These are phyloP conservation scores for Salvia hispanica DNA, from an alignment of 257 asterid species.

Conservation along the genomic window DNA sequence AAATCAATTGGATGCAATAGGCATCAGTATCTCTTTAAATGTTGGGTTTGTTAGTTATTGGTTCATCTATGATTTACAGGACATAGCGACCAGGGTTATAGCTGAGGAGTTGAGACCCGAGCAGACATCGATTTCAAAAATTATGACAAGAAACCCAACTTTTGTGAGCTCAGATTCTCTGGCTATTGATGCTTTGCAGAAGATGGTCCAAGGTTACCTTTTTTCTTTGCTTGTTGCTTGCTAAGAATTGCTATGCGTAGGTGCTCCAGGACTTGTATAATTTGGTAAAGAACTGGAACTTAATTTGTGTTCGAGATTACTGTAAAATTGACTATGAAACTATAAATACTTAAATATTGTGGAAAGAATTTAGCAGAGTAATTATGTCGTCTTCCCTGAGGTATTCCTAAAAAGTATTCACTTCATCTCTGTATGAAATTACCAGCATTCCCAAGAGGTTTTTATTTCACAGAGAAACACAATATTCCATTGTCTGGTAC, in stretches of 20 bases:
- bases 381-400: conserved; percentile 13
- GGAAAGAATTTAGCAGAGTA: not conserved
- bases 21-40: conserved; percentile 4
- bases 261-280: conserved; percentile 4
- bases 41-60: conserved; percentile 23
- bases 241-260: conserved; percentile 3
- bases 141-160: conserved; percentile 95
- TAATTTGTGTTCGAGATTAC: not conserved
- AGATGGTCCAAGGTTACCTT: conserved; percentile 92
- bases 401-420: not conserved
- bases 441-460: not conserved
- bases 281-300: conserved; percentile 1
- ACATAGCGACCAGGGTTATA: conserved; percentile 88
- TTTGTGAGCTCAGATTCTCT: conserved; percentile 85
- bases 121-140: conserved; percentile 77
- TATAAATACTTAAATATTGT: not conserved
- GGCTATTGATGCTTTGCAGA: conserved; percentile 98
- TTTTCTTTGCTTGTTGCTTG: conserved; percentile 20
- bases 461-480: not conserved
- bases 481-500: not conserved
- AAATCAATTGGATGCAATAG: conserved; percentile 6
- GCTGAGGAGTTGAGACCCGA: conserved; percentile 98
- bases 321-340: too few relatives aligned
- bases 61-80: conserved; percentile 45
- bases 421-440: not conserved